These are phyloP conservation scores for Cutaneotrichosporon cyanovorans DNA, from an alignment of 1,284 basidiomycete species.

Conservation along the genomic window DNA sequence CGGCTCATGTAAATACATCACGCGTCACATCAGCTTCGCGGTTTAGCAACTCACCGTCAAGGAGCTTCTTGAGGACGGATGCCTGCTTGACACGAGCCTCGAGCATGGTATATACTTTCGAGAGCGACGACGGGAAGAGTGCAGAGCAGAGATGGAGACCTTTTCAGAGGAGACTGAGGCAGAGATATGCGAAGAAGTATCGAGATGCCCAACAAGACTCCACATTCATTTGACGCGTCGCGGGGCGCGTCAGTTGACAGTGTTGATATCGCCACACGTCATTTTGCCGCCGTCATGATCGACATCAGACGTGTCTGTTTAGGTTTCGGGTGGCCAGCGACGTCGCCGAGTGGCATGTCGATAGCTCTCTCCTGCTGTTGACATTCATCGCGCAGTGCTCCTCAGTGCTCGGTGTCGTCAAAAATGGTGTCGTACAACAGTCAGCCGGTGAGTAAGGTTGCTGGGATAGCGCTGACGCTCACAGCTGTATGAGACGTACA, in stretches of 20 bases:
- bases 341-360: neutral
- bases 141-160: no score
- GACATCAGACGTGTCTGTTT: no score
- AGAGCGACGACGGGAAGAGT: no score
- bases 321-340: no score
- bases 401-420: no score
- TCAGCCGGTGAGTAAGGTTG: conserved; percentile 24
- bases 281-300: no score
- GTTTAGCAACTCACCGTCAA: conserved; percentile 74
- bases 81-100: conserved; percentile 83
- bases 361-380: neutral
- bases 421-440: conserved; percentile 22
- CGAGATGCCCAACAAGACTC: neutral
- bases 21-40: neutral
- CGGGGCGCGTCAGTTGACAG: no score
- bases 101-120: conserved; percentile 65
- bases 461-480: conserved; percentile 1
- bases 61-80: conserved; percentile 71
- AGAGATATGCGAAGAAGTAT: no score
- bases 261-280: neutral
- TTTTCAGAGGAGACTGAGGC: no score
- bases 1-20: neutral
- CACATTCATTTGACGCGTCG: neutral
- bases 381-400: neutral
- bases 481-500: conserved; percentile 45